Percentiles rank a stretch among this genome's conserved stretches.
Conservation (phyloP, 495 filamentous ascomycete genomes). For the Choiromyces venosus region DNA sequence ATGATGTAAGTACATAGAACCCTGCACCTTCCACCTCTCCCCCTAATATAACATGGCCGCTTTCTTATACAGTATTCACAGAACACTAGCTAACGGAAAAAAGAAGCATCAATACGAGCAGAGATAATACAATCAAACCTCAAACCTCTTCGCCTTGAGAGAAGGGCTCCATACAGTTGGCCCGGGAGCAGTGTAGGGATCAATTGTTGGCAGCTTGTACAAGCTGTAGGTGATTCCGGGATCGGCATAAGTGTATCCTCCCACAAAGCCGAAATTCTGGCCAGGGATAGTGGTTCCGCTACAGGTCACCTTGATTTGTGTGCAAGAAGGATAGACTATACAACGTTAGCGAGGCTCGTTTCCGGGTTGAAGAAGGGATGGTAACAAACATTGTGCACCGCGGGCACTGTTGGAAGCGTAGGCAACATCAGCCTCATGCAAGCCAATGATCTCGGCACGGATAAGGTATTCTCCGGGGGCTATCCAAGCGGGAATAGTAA, state of each 20-base stretch:
- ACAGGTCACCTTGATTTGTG: constrained; percentile 50
- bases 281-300: constrained; percentile 38
- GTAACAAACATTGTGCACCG: constrained; percentile 48
- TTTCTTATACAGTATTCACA: no score
- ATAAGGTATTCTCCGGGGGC: constrained; percentile 49
- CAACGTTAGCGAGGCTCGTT: no score
- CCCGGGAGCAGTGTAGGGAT: constrained; percentile 46
- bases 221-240: constrained; percentile 52
- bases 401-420: constrained; percentile 42
- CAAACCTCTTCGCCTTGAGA: background rate
- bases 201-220: constrained; percentile 39
- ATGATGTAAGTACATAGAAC: no score
- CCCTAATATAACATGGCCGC: no score
- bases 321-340: constrained; percentile 50
- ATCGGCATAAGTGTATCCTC: constrained; percentile 48
- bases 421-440: constrained; percentile 48
- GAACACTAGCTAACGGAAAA: no score
- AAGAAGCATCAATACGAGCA: no score
- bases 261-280: constrained; percentile 40
- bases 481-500: constrained; percentile 46
- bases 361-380: background rate
- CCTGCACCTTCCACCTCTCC: no score
- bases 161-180: constrained; percentile 42
- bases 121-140: background rate
- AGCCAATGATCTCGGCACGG: constrained; percentile 53